A percentile compares a stretch with the other conserved stretches of the same genome.
Conservation (phyloP, 2,329 filamentous ascomycete genomes). For the Talaromyces sp. region DNA sequence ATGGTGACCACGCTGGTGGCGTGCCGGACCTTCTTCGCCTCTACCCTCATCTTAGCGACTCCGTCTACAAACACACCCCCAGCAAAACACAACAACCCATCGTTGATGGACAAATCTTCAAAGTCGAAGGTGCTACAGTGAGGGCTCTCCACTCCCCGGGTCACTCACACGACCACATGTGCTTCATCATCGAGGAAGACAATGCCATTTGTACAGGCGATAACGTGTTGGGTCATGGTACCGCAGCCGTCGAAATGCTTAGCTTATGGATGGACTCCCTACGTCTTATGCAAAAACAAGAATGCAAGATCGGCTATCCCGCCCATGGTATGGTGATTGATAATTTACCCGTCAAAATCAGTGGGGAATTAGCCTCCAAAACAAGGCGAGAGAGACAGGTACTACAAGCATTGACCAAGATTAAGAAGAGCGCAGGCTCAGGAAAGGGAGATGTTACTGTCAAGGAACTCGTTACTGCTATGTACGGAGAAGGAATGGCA, state of each 20-base stretch:
- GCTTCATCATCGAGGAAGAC: conserved; percentile 69
- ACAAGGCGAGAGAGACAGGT: conserved; percentile 43
- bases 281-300: conserved; percentile 33
- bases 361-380: conserved; percentile 39
- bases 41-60: conserved; percentile 29
- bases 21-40: conserved; percentile 40
- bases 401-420: conserved; percentile 33
- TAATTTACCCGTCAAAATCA: conserved; percentile 43
- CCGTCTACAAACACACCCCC: conserved; percentile 42
- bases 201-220: conserved; percentile 78
- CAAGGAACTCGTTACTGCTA: conserved; percentile 43
- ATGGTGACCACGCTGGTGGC: conserved; percentile 47
- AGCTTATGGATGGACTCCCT: conserved; percentile 39
- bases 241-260: conserved; percentile 42
- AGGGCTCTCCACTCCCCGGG: conserved; percentile 56
- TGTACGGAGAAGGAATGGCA: conserved; percentile 42
- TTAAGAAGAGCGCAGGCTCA: not conserved
- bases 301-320: conserved; percentile 45
- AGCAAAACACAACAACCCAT: conserved; percentile 35
- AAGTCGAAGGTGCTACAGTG: conserved; percentile 42
- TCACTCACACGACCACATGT: conserved; percentile 74
- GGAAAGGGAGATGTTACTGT: conserved; percentile 38
- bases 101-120: conserved; percentile 39
- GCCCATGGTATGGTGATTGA: conserved; percentile 46
- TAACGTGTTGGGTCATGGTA: conserved; percentile 67